Evolutionary conservation across 202 grass and related monocot genomes (phyloP), one percentile per base, ranked within the genome.

Genomic region (Carex arenaria): DNA sequence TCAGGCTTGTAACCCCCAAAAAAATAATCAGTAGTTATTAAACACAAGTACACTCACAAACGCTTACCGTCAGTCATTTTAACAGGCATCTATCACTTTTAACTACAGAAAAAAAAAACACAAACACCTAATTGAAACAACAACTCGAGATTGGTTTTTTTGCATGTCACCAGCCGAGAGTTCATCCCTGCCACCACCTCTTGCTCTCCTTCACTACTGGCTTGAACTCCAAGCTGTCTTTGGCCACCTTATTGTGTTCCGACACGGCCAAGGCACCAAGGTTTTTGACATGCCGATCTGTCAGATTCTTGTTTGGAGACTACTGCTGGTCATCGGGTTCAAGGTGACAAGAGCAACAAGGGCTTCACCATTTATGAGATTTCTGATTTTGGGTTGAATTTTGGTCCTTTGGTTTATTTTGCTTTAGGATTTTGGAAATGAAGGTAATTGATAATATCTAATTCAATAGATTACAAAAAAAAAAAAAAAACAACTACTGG

Each of bases 151-250:
- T 67, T 3, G 2, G 43, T 77, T 73, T 31, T 2, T 70, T 59
- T 4, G 64, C 64, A 9, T 69, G 7, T 13, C 17, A 85, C 3
- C 32, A 94, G 67, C 10, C 10, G 38, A 31, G 92, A 92, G 36
- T 90, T 89, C 23, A 70, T 22, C 30, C 92, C 87, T 5, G 63
- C 3, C 30, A 84, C 81, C 59, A 91, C 49, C 62, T 89, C 85
- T 54, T 55, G 5, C 74, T 82, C 56, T 55, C 86, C n/a, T 67
- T 4, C 62, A 85, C 59, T 66, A 87, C 86, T 38, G 5, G 51
- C 22, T 3, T 5, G 47, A 91, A 87, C 67, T 7, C 56, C 28
- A 97, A 80, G 70, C 31, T 63, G 38, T 40, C 63, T 61, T 85
- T 76, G 6, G 61, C 28, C 26, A 19, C 9, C 81, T 64, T 85